Conservation (phyloP, 1,284 basidiomycete species). For the Puccinia hordei region DNA sequence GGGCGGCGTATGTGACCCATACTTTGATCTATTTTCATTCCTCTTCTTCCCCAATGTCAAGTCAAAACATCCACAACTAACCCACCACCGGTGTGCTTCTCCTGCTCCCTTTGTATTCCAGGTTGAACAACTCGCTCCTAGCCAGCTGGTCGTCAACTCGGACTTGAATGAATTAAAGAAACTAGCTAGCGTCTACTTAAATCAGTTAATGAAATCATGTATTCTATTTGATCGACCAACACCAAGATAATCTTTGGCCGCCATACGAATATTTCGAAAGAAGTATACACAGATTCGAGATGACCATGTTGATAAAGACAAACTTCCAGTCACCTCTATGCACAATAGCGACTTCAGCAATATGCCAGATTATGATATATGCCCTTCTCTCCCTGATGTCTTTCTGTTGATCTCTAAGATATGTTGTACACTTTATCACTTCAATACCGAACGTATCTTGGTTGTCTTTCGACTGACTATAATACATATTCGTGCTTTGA, state of each 20-base stretch:
- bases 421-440: not conserved
- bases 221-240: conserved; percentile 14
- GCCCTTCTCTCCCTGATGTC: no score
- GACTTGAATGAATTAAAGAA: conserved; percentile 26
- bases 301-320: not conserved
- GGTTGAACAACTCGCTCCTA: not conserved
- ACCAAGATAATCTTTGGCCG: not conserved
- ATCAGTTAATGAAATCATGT: conserved; percentile 13
- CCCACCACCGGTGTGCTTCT: not conserved
- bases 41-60: no score
- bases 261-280: not conserved
- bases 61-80: not conserved
- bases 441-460: not conserved
- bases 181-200: not conserved
- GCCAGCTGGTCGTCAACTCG: conserved; percentile 21
- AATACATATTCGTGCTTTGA: not conserved
- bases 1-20: not conserved
- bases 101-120: not conserved
- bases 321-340: no score
- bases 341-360: no score
- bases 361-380: no score
- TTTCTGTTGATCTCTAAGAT: not conserved
- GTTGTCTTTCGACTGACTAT: not conserved
- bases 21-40: not conserved
- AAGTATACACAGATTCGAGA: not conserved